These are phyloP conservation scores for Emmonsiellopsis sp. DNA, from an alignment of 2,329 filamentous ascomycete genomes.

Conservation along the genomic window DNA sequence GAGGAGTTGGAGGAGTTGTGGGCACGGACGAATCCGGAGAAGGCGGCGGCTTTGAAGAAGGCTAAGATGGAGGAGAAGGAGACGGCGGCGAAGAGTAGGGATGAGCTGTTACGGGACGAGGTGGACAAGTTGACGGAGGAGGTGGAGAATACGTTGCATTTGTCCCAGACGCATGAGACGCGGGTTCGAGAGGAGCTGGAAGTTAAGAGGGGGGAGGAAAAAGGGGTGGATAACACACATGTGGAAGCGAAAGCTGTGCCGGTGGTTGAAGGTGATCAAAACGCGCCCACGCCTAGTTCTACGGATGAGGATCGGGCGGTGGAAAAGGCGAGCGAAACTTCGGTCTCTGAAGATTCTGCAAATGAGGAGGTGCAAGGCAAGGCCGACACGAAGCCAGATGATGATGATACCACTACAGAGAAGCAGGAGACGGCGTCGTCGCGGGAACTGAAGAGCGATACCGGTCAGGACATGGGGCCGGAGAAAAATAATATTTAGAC, in stretches of 20 bases:
- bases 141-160: slow-evolving; percentile 46
- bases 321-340: not conserved
- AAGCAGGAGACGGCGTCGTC: not conserved
- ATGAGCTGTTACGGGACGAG: slow-evolving; percentile 50
- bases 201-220: slow-evolving; percentile 5
- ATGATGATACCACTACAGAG: not conserved
- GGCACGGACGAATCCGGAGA: slow-evolving; percentile 56
- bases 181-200: slow-evolving; percentile 25
- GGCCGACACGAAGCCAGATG: not conserved
- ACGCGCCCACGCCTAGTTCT: not conserved
- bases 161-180: slow-evolving; percentile 39
- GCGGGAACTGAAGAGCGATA: not conserved
- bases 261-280: not conserved
- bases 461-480: not conserved
- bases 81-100: slow-evolving; percentile 36
- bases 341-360: not conserved
- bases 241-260: not conserved
- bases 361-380: not conserved
- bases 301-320: not conserved
- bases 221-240: not conserved
- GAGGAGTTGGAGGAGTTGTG: slow-evolving; percentile 73
- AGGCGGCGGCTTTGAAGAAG: slow-evolving; percentile 40
- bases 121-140: slow-evolving; percentile 50
- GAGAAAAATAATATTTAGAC: not conserved
- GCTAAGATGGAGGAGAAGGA: slow-evolving; percentile 18